Base-by-base conservation (phyloP, 371 early-diverging fungal species). In the Mortierella sp. region DNA sequence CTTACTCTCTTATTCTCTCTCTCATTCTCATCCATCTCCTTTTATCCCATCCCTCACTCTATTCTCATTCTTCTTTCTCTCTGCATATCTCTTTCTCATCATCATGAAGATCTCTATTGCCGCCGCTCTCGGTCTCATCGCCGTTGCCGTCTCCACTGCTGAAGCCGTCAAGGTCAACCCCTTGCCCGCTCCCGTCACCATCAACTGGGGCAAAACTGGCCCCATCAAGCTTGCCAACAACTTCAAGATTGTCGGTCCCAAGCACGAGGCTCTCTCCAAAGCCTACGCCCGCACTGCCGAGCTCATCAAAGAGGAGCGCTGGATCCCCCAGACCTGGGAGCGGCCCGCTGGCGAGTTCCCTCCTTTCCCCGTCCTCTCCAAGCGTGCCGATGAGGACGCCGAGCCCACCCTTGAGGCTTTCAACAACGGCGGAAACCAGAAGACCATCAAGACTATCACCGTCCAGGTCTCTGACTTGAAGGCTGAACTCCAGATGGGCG, bases 401-500 rank as follows among this genome's bases (percentile, higher is more conserved):
- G 60, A 16, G n/a, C 38, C 38, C 19, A 73, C n/a, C 34, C 16
- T 60, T n/a, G 58, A 13, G 11, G 73, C 74, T 10, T 19, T 1
- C 70, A 73, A 47, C 31, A 76, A 75, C 63, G 65, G 47, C 0
- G 54, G 70, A 57, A 72, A 72, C 48, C 13, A 63, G 19, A 71
- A 68, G 31, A 52, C 28, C 38, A 34, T 86, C 75, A 74, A 60
- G 10, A 74, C 77, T 73, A 57, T 83, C 70, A 48, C 80, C 9
- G 90, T 93, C 28, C 45, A 79, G 0, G 84, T 93, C 28, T 71
- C 83, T 9, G 82, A 90, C 70, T 31, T 76, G 42, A 57, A 89
- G 14, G 81, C 88, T n/a, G 84, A 87, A 28, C 87, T 93, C 45
- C 89, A 80, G 54, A 82, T 83, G 71, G 89, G 86, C 7, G 91